phyloP scores from a whole-genome alignment of 1,139 yeast species.

The Diutina mesorugosa region DNA sequence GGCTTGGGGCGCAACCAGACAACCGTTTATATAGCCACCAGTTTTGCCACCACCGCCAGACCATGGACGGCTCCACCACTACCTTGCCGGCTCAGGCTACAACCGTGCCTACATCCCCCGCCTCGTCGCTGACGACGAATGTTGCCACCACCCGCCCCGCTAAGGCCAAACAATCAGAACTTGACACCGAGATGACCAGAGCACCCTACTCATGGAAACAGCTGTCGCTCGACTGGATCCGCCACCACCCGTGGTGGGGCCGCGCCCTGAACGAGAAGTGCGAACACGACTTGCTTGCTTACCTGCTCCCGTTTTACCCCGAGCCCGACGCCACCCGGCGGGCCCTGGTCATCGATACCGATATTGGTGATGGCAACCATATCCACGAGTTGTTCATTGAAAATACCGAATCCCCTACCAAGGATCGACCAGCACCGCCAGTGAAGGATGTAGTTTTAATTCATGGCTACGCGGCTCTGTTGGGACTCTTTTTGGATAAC shows the following conservation, averaged over 20 bases:
- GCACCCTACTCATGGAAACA: not conserved
- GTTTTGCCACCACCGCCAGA: not conserved
- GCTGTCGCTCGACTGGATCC: not conserved
- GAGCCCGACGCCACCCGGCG: conserved; percentile 33
- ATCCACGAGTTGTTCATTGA: conserved; percentile 10
- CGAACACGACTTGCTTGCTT: conserved; percentile 5
- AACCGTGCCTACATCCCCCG: too few species aligned
- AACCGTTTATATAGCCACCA: not conserved
- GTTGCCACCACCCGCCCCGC: not conserved
- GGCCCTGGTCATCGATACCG: conserved; percentile 20
- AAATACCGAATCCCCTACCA: conserved; percentile 10
- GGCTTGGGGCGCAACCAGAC: too few species aligned
- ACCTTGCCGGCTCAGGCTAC: not conserved
- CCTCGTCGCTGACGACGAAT: too few species aligned
- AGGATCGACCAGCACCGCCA: conserved; percentile 1
- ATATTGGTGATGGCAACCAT: conserved; percentile 7
- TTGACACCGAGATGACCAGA: not conserved
- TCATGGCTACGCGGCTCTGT: conserved; percentile 36
- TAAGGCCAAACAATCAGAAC: not conserved
- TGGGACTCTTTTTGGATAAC: conserved; percentile 31
- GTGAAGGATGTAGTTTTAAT: conserved; percentile 25
- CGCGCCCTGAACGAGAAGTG: not conserved
- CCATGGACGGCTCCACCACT: not conserved
- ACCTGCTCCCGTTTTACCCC: conserved; percentile 48
- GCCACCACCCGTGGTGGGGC: not conserved